Base-by-base conservation (phyloP, 2,329 filamentous ascomycete genomes). In the Aspergillus ustus region DNA sequence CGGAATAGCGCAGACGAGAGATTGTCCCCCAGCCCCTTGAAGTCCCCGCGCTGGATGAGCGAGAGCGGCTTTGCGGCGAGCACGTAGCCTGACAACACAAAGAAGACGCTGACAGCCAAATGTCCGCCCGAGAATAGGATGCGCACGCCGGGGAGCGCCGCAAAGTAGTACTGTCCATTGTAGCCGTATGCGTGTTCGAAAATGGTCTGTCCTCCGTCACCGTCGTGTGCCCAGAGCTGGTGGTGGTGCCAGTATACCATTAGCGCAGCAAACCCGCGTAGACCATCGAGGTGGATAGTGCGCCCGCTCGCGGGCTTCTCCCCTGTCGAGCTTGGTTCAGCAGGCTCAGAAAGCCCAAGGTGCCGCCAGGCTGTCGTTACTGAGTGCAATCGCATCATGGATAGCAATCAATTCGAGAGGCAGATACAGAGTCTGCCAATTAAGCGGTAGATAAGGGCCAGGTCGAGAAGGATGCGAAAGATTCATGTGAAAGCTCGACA, bases 261-360 rank as follows among this genome's bases (percentile, higher is more conserved):
- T 31, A 91, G 80, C 2, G 88, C 87, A 4, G 88, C 87, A 63
- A 90, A 89, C 3, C 89, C 88, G 69, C 89, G 79, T 15, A 91
- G 77, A 15, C 88, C 88, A 66, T 91, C 88, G 20, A 88, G 80
- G 66, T 85, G 88, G n/a, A 86, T 85, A 5, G 86, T 88, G 19
- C 78, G 76, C 7, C 83, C 5, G 34, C 5, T 40, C 34, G 34
- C 3, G 34, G 34, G 34, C 34, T 40, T 40, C 34, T 40, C 34
- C 5, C 34, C 34, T 40, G 34, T 40, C 15, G 34, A 15, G 11
- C 34, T 40, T 40, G 34, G 9, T 40, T 11, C 8, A 17, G 34
- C 8, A 17, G 34, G 34, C 34, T 40, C 77, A 19, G 20, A 46
- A 50, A 45, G 20, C 19, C 43, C 34, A n/a, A 45, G 52, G 17